Conservation (phyloP, 139 green algal genomes). For the Closterium sp. region DNA sequence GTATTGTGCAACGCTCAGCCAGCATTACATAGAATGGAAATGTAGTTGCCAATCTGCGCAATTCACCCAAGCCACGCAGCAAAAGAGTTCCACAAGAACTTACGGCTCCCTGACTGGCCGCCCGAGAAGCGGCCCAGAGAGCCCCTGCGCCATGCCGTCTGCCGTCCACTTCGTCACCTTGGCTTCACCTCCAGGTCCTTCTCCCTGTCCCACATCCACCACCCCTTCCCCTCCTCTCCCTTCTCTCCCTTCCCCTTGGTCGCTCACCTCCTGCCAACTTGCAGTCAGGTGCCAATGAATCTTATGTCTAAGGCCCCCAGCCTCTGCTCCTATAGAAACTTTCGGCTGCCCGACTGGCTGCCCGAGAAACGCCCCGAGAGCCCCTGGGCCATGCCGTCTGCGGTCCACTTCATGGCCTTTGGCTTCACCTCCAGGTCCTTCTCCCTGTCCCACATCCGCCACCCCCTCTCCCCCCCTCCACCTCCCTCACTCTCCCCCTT, state of each 20-base stretch:
- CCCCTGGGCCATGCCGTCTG: conserved; percentile 1
- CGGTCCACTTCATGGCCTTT: conserved; percentile 23
- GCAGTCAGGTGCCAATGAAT: too few relatives aligned
- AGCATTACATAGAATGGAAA: too few relatives aligned
- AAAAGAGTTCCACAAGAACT: too few relatives aligned
- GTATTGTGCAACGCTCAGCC: too few relatives aligned
- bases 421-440: conserved; percentile 37
- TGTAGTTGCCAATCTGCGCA: too few relatives aligned
- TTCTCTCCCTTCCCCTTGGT: background rate
- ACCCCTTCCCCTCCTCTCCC: background rate
- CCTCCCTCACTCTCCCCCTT: background rate
- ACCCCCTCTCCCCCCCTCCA: background rate
- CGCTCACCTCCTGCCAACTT: too few relatives aligned
- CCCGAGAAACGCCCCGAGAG: conserved; percentile 22
- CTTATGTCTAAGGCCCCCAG: too few relatives aligned
- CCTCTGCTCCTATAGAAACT: conserved; percentile 14
- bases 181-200: conserved; percentile 37
- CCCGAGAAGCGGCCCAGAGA: conserved; percentile 22
- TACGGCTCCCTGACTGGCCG: background rate
- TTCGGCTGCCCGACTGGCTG: background rate
- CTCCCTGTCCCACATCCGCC: conserved; percentile 47
- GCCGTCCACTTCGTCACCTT: conserved; percentile 16
- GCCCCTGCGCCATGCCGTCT: conserved; percentile 3
- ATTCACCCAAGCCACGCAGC: too few relatives aligned
- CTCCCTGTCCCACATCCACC: conserved; percentile 46